phyloP scores from a whole-genome alignment of 768 basidiomycete genomes.

The Termitomyces sp. region DNA sequence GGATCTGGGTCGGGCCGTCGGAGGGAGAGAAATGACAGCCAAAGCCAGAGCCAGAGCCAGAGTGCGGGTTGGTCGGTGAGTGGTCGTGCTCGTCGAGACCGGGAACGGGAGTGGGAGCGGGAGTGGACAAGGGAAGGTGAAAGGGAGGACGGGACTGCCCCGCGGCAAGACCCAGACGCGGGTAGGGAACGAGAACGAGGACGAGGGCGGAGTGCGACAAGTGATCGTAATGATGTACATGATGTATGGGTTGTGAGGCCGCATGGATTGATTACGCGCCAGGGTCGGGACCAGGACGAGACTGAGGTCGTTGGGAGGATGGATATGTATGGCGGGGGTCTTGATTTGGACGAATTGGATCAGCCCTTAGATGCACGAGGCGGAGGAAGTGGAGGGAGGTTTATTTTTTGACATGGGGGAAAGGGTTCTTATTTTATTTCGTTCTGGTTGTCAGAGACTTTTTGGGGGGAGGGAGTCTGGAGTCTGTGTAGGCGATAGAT shows the following conservation, averaged over 20 bases:
- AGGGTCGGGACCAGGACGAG: constrained; percentile 13
- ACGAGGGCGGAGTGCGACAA: neutral
- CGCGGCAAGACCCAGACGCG: neutral
- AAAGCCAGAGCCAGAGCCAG: neutral
- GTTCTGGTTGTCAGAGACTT: neutral
- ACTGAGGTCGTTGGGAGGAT: constrained; percentile 16
- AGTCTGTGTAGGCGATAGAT: neutral
- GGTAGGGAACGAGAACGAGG: neutral
- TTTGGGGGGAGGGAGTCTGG: no score
- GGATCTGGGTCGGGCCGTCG: constrained; percentile 3
- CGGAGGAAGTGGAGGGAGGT: neutral
- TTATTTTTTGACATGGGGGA: neutral
- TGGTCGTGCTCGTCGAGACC: neutral
- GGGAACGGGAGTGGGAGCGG: neutral
- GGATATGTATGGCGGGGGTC: constrained; percentile 12
- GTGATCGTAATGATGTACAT: neutral
- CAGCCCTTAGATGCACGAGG: neutral
- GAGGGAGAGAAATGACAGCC: constrained; percentile 4
- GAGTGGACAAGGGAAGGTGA: neutral
- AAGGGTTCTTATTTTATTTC: neutral
- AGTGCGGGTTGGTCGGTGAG: neutral
- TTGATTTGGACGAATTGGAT: neutral
- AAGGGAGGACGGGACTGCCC: neutral
- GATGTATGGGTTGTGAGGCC: neutral
- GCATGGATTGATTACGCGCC: neutral